Evolutionary conservation across 1,139 yeast species (phyloP), one percentile per base, ranked within the genome.

Genomic region (Blastobotrys arbuscula): DNA sequence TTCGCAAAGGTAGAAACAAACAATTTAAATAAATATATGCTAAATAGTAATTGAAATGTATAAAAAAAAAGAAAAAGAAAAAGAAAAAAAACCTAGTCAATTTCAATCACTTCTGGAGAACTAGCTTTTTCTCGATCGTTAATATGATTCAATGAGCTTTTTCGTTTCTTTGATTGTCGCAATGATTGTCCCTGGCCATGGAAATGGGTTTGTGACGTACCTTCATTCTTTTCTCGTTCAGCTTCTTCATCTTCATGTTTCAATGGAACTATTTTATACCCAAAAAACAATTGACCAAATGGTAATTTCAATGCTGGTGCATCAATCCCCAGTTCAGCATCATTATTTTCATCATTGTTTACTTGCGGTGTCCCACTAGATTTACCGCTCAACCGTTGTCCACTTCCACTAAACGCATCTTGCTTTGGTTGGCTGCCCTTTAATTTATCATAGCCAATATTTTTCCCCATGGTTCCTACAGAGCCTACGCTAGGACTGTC

Each of bases 281-380:
- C 99, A 66, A 94, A 90, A 64, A 92, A 92, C 18, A 92, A 72
- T 63, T 88, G 94, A 28, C 95, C 96, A 36, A 76, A 83, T 0
- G 96, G 95, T 41, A 92, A 70, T 15, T 73, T 69, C 48, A 92
- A 70, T 13, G 94, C 85, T 1, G 81, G 84, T 1, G 95, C 85
- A 3, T 82, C 79, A 0, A 81, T 84, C 50, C 58, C 51, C n/a
- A 60, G 61, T 49, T 73, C 66, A 39, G 70, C 74, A 28, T 71
- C 66, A 37, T 61, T 61, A 34, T 51, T 43, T 15, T 53, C 31
- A 34, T 37, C 44, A 10, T 42, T 51, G n/a, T 23, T 39, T 3
- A 33, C 39, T 16, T 34, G 34, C 13, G 37, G 47, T 13, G 47
- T 47, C 3, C 71, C 59, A 24, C 9, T 24, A 18, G 75, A 66